A percentile compares a stretch with the other conserved stretches of the same genome.
phyloP scores from a whole-genome alignment of 164 flowering plant species.

The Annona cherimola region DNA sequence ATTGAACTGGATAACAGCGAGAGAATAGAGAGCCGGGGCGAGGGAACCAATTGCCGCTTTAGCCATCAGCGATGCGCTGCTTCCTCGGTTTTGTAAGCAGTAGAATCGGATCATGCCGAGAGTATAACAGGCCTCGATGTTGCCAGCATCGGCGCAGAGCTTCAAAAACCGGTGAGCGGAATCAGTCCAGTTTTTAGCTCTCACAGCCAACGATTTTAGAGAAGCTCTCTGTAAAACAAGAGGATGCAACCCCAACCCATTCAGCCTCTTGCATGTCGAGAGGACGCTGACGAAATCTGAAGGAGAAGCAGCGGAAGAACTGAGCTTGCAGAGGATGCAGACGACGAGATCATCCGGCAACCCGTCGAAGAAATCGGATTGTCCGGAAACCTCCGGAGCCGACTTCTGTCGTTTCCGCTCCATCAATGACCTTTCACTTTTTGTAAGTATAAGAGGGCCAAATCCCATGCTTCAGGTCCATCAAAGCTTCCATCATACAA shows the following conservation, averaged over 20 bases:
- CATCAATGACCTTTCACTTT: constrained; percentile 74
- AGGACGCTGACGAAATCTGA: constrained; percentile 47
- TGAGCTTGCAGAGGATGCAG: constrained; percentile 50
- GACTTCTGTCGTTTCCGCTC: constrained; percentile 53
- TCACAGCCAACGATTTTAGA: constrained; percentile 38
- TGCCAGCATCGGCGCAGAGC: constrained; percentile 71
- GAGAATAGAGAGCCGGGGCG: constrained; percentile 68
- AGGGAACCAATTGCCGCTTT: constrained; percentile 34
- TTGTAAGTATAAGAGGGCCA: constrained; percentile 78
- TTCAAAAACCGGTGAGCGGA: constrained; percentile 65
- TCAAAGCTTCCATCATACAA: constrained; percentile 68
- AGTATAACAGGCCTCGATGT: constrained; percentile 59
- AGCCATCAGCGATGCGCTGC: constrained; percentile 74
- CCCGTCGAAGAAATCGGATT: constrained; percentile 44
- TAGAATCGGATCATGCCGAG: constrained; percentile 91
- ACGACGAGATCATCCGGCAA: constrained; percentile 71
- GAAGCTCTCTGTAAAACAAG: constrained; percentile 52
- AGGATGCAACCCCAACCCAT: constrained; percentile 42
- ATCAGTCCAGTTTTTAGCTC: constrained; percentile 60
- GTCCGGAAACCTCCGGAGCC: constrained; percentile 13
- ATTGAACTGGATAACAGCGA: constrained; percentile 88
- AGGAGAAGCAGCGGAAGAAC: constrained; percentile 46
- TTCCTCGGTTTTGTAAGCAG: constrained; percentile 50
- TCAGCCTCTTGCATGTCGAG: constrained; percentile 65
- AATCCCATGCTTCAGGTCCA: constrained; percentile 65